Percentiles rank a stretch among this genome's conserved stretches.
phyloP scores from a whole-genome alignment of 164 flowering plant genomes.

The Annona cherimola region DNA sequence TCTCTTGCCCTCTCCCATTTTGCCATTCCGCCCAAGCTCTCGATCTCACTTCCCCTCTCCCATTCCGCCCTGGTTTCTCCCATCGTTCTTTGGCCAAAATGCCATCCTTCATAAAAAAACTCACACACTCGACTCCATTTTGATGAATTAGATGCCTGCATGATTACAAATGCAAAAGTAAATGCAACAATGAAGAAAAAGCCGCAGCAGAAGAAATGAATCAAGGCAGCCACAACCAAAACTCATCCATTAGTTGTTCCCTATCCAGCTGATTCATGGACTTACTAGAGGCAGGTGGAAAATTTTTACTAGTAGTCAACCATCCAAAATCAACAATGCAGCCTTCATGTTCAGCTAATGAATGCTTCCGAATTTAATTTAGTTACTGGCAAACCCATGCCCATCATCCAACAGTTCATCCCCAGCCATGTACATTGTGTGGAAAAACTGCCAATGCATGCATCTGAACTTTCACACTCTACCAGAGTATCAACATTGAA shows the following conservation, averaged over 20 bases:
- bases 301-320: too few relatives aligned
- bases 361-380: too few relatives aligned
- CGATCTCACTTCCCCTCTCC: too few relatives aligned
- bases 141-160: constrained; percentile 89
- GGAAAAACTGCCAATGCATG: not conserved
- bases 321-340: too few relatives aligned
- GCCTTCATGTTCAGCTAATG: too few relatives aligned
- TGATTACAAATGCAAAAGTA: not conserved
- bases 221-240: not conserved
- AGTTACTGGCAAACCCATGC: too few relatives aligned
- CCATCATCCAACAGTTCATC: too few relatives aligned
- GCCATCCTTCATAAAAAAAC: constrained; percentile 53
- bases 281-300: too few relatives aligned
- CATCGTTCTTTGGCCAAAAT: constrained; percentile 44
- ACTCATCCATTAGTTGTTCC: not conserved
- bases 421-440: too few relatives aligned
- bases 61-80: constrained; percentile 46
- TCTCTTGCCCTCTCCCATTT: too few relatives aligned
- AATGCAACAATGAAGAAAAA: not conserved
- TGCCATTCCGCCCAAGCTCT: too few relatives aligned
- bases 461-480: not conserved
- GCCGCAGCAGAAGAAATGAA: not conserved
- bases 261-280: too few relatives aligned
- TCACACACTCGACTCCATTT: constrained; percentile 91
- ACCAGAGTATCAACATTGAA: not conserved